Base-by-base conservation (phyloP, 2,329 filamentous ascomycete genomes). In the Phyllosticta capitalensis region DNA sequence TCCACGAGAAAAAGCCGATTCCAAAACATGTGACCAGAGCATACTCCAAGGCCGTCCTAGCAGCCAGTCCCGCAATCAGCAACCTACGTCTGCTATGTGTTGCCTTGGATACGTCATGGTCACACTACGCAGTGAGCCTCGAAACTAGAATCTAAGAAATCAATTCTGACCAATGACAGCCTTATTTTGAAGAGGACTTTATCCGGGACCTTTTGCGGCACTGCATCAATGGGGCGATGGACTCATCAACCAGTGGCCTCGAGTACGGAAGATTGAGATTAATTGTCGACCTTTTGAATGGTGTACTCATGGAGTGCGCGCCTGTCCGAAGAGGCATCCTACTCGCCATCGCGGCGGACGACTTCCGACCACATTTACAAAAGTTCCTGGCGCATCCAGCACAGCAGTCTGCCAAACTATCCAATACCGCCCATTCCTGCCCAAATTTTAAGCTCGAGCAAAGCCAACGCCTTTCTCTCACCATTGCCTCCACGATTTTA, bases 401-500 rank as follows among this genome's bases (percentile, higher is more conserved):
- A 3, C 49, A 9, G 19, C 19, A 20, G 19, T 20, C 49, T 2
- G 19, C 14, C 14, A 19, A 14, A 9, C 14, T 19, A 1, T n/a
- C 38, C 17, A 45, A n/a, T n/a, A 3, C 14, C 38, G 38, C 17
- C 3, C 17, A 45, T 3, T 12, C 28, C 1, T 72, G 69, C 56
- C 58, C 53, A 14, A 64, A 63, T 10, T 62, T 65, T 52, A 59
- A 56, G 7, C 33, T 45, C 14, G 56, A 60, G 4, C 53, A 65
- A 26, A 64, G 63, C 28, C 64, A 62, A 38, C 62, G 63, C 1
- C 58, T 71, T 17, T 38, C 64, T 1, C 64, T 67, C 30, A 63
- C 62, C n/a, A 68, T 66, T 1, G 64, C 69, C 9, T 66, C 69
- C 17, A 65, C 69, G 56, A 45, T 73, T n/a, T 58, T 73, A 7